phyloP scores from a whole-genome alignment of 2,329 filamentous ascomycete genomes.

The Ilyonectria robusta region DNA sequence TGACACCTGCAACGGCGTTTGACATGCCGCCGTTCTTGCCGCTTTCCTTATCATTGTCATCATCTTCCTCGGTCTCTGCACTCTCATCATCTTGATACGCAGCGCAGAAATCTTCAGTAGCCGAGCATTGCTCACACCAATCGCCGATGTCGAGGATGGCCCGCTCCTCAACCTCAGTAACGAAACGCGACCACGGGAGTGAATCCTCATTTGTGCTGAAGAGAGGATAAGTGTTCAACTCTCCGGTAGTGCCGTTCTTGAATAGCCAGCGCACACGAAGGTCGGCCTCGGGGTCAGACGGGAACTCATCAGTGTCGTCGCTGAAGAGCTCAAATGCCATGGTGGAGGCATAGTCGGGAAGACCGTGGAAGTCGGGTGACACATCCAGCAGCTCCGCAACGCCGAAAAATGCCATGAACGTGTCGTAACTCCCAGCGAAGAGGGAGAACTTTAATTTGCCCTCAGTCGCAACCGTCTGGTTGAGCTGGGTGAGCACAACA shows the following conservation, averaged over 20 bases:
- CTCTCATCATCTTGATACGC: slow-evolving; percentile 44
- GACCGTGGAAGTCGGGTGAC: slow-evolving; percentile 50
- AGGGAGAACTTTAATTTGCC: slow-evolving; percentile 54
- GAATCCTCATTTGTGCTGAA: slow-evolving; percentile 49
- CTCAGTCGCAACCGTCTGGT: slow-evolving; percentile 48
- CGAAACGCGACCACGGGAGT: slow-evolving; percentile 49
- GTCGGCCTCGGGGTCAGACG: slow-evolving; percentile 41
- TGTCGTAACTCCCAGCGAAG: slow-evolving; percentile 53
- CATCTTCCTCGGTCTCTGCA: slow-evolving; percentile 19
- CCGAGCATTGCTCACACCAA: slow-evolving; percentile 51
- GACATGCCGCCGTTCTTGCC: slow-evolving; percentile 46
- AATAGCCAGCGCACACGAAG: slow-evolving; percentile 53
- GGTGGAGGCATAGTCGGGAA: slow-evolving; percentile 55
- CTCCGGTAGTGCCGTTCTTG: slow-evolving; percentile 51
- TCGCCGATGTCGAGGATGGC: slow-evolving; percentile 48
- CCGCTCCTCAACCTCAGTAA: slow-evolving; percentile 46
- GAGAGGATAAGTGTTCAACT: slow-evolving; percentile 49
- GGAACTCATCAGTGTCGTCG: slow-evolving; percentile 43
- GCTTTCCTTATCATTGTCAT: slow-evolving; percentile 15
- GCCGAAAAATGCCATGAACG: slow-evolving; percentile 55
- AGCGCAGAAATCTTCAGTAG: slow-evolving; percentile 50
- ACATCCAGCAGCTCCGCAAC: slow-evolving; percentile 45
- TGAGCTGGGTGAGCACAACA: slow-evolving; percentile 50
- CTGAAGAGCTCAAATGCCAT: slow-evolving; percentile 55
- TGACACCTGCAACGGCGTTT: slow-evolving; percentile 52